Evolutionary conservation across 768 basidiomycete genomes (phyloP).

Genomic region (Suillus brevipes): DNA sequence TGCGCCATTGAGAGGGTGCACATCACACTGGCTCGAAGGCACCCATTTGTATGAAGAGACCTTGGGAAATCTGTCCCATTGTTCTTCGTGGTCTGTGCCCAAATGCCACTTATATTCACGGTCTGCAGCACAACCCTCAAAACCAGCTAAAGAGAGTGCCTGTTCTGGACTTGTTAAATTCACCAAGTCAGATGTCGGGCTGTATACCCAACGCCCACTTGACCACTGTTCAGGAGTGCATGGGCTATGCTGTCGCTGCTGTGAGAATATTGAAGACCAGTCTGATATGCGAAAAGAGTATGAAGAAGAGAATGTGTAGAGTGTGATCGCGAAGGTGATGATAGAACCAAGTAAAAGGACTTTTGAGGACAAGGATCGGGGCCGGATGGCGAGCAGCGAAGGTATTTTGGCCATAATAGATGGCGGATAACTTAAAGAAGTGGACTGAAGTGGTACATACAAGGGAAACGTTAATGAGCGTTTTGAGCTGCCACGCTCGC

Average conservation of each 20-base stretch:
- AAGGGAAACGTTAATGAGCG: neutral
- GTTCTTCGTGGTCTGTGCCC: slow-evolving; percentile 47
- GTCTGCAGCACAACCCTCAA: slow-evolving; percentile 61
- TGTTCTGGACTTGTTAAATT: slow-evolving; percentile 43
- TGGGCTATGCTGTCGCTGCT: slow-evolving; percentile 23
- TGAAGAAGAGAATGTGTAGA: slow-evolving; percentile 32
- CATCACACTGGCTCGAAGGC: slow-evolving; percentile 45
- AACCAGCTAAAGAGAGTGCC: slow-evolving; percentile 52
- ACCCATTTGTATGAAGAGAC: slow-evolving; percentile 56
- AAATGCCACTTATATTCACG: slow-evolving; percentile 68
- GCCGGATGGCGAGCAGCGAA: slow-evolving; percentile 17
- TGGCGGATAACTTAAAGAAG: neutral
- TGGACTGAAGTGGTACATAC: neutral
- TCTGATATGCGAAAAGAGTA: slow-evolving; percentile 15
- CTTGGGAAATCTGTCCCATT: slow-evolving; percentile 53
- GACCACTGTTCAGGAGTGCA: slow-evolving; percentile 40
- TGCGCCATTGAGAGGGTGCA: slow-evolving; percentile 42
- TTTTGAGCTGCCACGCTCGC: slow-evolving; percentile 1
- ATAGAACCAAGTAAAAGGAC: slow-evolving; percentile 28
- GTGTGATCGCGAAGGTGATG: slow-evolving; percentile 26
- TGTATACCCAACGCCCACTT: slow-evolving; percentile 42
- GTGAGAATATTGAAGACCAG: slow-evolving; percentile 29
- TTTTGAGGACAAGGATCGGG: slow-evolving; percentile 23
- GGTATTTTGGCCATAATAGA: slow-evolving; percentile 12
- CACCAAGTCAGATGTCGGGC: slow-evolving; percentile 35